Conservation (phyloP, 2,329 filamentous ascomycete species). For the Elsinoe necatrix region DNA sequence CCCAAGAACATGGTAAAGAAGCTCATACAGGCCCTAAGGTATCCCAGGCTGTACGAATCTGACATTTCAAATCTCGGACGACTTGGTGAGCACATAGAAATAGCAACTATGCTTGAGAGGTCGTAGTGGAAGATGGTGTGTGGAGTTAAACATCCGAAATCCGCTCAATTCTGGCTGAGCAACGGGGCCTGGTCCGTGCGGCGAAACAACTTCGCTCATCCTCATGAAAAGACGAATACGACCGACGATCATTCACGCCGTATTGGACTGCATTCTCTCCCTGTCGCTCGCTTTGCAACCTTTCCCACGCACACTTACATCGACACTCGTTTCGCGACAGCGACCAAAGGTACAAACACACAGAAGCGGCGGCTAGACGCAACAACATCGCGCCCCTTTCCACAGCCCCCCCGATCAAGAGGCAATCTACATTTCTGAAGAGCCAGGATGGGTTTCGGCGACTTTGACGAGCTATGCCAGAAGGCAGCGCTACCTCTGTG, state of each 20-base stretch:
- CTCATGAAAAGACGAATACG: conserved; percentile 11
- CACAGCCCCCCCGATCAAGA: not conserved
- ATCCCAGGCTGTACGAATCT: no score
- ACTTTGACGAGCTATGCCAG: conserved; percentile 79
- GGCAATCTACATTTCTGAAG: not conserved
- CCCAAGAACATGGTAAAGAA: no score
- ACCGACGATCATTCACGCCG: not conserved
- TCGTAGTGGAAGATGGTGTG: not conserved
- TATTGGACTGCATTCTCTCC: not conserved
- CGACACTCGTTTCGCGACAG: conserved; percentile 1
- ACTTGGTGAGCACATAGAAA: no score
- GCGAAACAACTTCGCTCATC: conserved; percentile 10
- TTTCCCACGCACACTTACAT: not conserved
- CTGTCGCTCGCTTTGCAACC: not conserved
- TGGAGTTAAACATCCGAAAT: not conserved
- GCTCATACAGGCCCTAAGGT: no score
- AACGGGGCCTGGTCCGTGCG: conserved; percentile 6
- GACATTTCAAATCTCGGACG: no score
- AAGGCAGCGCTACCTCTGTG: conserved; percentile 82
- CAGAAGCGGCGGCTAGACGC: conserved; percentile 3
- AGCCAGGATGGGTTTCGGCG: conserved; percentile 73
- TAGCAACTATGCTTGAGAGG: not conserved
- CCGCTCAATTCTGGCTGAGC: conserved; percentile 6
- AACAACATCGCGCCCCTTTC: conserved; percentile 7
- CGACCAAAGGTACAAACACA: not conserved